Conservation (phyloP, 768 basidiomycete species). For the Scleroderma bovista region DNA sequence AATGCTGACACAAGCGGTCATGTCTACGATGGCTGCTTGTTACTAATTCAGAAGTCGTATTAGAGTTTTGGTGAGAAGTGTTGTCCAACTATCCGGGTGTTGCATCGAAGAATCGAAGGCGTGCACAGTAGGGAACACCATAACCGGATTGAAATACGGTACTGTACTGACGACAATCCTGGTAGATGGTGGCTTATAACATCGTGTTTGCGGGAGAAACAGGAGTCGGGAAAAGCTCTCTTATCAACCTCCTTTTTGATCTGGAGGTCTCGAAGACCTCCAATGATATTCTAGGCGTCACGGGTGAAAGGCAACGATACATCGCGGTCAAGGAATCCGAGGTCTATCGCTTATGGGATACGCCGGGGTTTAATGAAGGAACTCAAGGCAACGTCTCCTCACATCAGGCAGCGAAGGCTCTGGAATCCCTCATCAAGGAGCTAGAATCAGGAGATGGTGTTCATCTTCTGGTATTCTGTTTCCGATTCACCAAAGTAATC, state of each 20-base stretch:
- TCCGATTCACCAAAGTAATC: background rate
- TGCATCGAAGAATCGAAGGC: no score
- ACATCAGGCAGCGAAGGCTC: background rate
- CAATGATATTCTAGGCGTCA: background rate
- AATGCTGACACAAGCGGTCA: no score
- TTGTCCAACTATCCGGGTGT: background rate
- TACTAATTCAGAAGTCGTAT: no score
- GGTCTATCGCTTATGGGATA: background rate
- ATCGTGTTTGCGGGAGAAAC: background rate
- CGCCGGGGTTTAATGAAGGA: background rate
- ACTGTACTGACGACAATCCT: background rate
- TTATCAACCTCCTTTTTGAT: background rate
- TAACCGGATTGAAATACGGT: no score
- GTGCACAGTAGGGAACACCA: no score
- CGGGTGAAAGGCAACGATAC: background rate
- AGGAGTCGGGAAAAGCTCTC: background rate
- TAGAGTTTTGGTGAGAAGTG: no score
- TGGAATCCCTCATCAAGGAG: background rate
- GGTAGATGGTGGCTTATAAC: background rate
- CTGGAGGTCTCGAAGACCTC: background rate
- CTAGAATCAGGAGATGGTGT: background rate
- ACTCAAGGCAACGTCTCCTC: background rate
- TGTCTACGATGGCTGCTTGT: no score
- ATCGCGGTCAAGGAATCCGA: background rate
- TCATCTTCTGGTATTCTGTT: constrained; percentile 1